Base-by-base conservation (phyloP, 306 rosid genomes). In the Styphnolobium japonicum region DNA sequence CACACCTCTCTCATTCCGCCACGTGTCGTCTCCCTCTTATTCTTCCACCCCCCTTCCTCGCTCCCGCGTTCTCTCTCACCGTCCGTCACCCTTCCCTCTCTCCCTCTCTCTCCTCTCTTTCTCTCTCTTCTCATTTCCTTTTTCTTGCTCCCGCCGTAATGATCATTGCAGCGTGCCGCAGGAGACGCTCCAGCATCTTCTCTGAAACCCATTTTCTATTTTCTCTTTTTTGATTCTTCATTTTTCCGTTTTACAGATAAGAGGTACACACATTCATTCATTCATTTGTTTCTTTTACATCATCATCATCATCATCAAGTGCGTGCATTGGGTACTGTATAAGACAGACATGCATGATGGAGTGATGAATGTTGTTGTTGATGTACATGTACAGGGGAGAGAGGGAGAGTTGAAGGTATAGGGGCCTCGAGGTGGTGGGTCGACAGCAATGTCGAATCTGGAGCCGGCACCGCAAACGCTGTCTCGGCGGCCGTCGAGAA, bases 401-500 rank as follows among this genome's bases (percentile, higher is more conserved):
- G 33, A 29, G 19, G 31, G 29, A 7, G 73, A 25, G 76, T 16
- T 6, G 78, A 49, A 56, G 18, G 40, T 25, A 14, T 58, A 73
- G 71, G 46, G 18, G 55, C 65, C 82, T 37, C 63, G 85, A 18
- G 83, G 82, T 39, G 49, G 23, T 52, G 65, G 69, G 23, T 52
- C 69, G 69, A 27, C 78, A 37, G 80, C 57, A 69, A 92, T 94
- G 98, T 83, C 93, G 81, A 85, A 56, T 80, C 81, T 56, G 49
- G 97, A 90, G 76, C 36, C 84, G 16, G 84, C 85, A 19, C 87
- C 89, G 0, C 88, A 71, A 27, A 73, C 87, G 51, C 93, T 94
- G 42, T 80, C 86, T 23, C 85, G 98, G 73, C 87, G 95, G 81
- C 97, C 95, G 7, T 91, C 97, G 11, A 87, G 97, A 22, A 91